Conservation (phyloP, 495 filamentous ascomycete genomes). For the Lepidopterella palustris region DNA sequence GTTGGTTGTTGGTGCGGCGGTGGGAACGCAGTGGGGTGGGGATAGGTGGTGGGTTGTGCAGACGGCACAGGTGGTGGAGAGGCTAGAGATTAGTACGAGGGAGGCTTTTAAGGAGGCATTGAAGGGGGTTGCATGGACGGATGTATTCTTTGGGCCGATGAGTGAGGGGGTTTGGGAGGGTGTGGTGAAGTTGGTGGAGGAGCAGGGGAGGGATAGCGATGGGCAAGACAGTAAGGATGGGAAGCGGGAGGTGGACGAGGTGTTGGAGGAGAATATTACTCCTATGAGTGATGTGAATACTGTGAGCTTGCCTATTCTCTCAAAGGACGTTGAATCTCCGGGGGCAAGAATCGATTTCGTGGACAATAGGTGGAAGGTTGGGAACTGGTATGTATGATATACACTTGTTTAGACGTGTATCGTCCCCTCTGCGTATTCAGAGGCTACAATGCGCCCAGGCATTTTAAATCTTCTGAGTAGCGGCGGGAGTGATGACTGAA, state of each 20-base stretch:
- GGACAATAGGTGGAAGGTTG: not conserved
- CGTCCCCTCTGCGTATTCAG: too few relatives aligned
- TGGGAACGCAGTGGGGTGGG: not conserved
- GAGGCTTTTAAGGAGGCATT: slow-evolving; percentile 3
- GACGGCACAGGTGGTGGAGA: slow-evolving; percentile 5
- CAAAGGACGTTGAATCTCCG: not conserved
- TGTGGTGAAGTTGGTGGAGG: not conserved
- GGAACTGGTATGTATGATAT: too few relatives aligned
- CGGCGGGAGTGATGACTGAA: too few relatives aligned
- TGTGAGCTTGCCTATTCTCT: not conserved
- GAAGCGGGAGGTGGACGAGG: not conserved
- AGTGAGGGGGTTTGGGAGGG: slow-evolving; percentile 7
- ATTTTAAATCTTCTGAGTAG: too few relatives aligned
- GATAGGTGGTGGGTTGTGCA: slow-evolving; percentile 11
- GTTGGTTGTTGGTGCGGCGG: slow-evolving; percentile 10
- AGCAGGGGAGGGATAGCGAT: not conserved
- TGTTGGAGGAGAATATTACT: too few relatives aligned
- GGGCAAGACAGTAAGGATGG: not conserved
- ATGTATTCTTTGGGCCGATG: slow-evolving; percentile 12
- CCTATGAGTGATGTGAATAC: not conserved
- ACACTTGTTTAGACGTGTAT: too few relatives aligned
- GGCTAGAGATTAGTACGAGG: slow-evolving; percentile 2
- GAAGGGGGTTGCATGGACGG: slow-evolving; percentile 19
- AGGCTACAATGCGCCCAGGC: too few relatives aligned
- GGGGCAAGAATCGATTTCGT: not conserved